phyloP scores from a whole-genome alignment of 331 rosid species.

The Spiraea crenata region DNA sequence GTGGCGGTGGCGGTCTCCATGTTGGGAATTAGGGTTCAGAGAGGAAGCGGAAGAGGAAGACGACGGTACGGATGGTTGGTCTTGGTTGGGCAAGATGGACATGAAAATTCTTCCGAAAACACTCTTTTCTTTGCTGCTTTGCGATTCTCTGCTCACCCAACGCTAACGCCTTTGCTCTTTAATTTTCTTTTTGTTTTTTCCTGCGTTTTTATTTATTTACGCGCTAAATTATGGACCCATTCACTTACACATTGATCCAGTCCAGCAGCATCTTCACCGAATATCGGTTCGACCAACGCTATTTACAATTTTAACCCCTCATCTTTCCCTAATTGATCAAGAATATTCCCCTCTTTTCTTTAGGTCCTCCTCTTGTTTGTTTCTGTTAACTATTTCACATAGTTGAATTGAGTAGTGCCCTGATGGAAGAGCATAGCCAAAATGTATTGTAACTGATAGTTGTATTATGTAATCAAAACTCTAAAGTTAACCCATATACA shows the following conservation, averaged over 20 bases:
- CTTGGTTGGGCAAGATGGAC: conserved; percentile 94
- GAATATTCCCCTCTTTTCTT: too few species aligned
- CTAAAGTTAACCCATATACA: too few species aligned
- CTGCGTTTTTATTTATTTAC: not conserved
- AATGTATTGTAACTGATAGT: too few species aligned
- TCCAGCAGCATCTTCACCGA: conserved; percentile 31
- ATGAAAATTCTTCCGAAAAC: conserved; percentile 54
- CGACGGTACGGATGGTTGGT: conserved; percentile 58
- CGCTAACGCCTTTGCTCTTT: not conserved
- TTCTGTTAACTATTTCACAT: too few species aligned
- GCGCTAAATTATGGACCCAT: not conserved
- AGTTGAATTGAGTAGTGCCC: too few species aligned
- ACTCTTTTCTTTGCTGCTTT: not conserved
- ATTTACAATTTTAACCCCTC: conserved; percentile 19
- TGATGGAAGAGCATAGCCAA: too few species aligned
- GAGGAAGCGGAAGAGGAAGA: conserved; percentile 44
- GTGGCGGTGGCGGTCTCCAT: conserved; percentile 43
- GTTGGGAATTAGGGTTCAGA: conserved; percentile 59
- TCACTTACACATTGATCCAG: not conserved
- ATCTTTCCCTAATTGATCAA: not conserved
- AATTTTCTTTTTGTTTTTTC: not conserved
- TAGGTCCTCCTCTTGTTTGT: too few species aligned
- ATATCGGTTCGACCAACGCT: conserved; percentile 14
- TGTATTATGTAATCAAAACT: too few species aligned
- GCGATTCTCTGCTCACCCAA: not conserved